Base-by-base conservation (phyloP, 106 monocot species). In the Vanilla planifolia region DNA sequence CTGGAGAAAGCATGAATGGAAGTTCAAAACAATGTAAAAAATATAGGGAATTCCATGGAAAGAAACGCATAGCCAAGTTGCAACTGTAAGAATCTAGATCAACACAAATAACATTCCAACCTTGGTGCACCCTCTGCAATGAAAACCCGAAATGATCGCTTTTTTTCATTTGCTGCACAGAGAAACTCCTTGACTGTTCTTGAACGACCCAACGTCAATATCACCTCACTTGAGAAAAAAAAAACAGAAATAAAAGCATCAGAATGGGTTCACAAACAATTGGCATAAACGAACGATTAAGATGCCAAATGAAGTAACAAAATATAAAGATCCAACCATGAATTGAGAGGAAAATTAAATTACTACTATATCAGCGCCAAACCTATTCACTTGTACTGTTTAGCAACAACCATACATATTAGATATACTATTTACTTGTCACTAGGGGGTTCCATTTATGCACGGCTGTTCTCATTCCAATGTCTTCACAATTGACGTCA, bases 161-260 rank as follows among this genome's bases (percentile, higher is more conserved):
- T 86, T 66, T 91, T 96, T 59, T 96, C 90, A 57, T 96, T 91
- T 51, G 96, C 96, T 33, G 91, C 96, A 78, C 20, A 84, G 20
- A 96, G 96, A 58, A 96, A 96, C 53, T 96, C 96, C 67, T 81
- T 96, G 5, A 96, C 96, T 51, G 96, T 96, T 64, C 80, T 90
- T 60, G 96, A 96, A 64, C 87, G 73, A 9, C 96, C 96, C 53
- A 96, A 69, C 28, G 96, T 96, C 71, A 96, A 74, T 67, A 96
- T 96, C 20, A 91, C 86, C 84, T 96, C 96, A 65, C 96, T 96
- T 74, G 13, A 7, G 64, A 51, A 60, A 8, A 62, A 13, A 28
- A 35, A 13, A 28, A n/a, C n/a, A n/a, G n/a, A 71, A 60, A 39
- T 9, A 26, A 28, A 48, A 17, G 15, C 11, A 60, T 22, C 28